Evolutionary conservation across 148 eudicot species (phyloP), one percentile per base, ranked within the genome.

Genomic region (Chenopodium album): DNA sequence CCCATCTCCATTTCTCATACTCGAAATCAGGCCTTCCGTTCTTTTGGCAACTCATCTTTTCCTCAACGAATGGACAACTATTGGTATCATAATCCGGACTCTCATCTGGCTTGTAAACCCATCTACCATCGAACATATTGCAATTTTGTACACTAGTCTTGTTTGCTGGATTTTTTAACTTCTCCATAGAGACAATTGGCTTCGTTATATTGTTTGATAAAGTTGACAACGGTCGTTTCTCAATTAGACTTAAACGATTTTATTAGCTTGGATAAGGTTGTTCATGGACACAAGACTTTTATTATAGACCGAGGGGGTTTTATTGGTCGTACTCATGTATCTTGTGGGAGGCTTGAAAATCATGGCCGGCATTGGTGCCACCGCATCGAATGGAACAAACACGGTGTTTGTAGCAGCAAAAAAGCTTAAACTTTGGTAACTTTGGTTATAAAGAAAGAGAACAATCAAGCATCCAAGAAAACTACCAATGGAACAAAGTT

Each of bases 11-110:
- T 56, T 56, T 56, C 60, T 56, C 60, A 54, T 84, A 86, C 48
- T 62, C 82, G 9, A 60, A 83, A 79, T 88, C 90, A 0, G 87
- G 87, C 82, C 90, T 65, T 6, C 89, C 90, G 32, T 84, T 86
- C 31, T 78, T 76, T 79, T 37, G 77, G 59, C 90, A 88, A 65
- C 68, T 82, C 68, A 85, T 81, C 76, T 86, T 86, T 23, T 86
- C 85, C 34, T 86, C 84, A 5, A 86, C 56, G 7, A 67, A 67
- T 8, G 71, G 71, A 28, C 71, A 67, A 10, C 6, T 29, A 26
- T 4, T 10, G 13, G 71, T 23, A 29, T 67, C 71, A 29, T 67
- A 67, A 8, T 11, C 4, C 2, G 71, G 32, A 2, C 3, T 13
- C 12, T 67, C 17, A 0, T 67, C 37, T 0, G 37, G 34, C 41